Conservation (phyloP, 371 early-diverging fungal species). For the Saksenaea oblongispora region DNA sequence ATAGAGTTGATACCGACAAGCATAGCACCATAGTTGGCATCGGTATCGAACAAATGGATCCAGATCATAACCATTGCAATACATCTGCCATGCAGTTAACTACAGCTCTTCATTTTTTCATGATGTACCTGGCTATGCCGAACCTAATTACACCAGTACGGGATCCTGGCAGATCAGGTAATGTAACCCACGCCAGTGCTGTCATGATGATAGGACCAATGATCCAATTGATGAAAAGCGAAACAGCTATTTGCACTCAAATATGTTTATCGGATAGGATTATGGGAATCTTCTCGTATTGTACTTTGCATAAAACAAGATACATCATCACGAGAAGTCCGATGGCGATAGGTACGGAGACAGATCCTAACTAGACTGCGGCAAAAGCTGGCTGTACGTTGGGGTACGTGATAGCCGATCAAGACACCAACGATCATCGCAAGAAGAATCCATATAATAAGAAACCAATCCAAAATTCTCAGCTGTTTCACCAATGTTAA, state of each 20-base stretch:
- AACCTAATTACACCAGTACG: conserved; percentile 75
- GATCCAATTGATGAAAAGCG: conserved; percentile 69
- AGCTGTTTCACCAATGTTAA: conserved; percentile 29
- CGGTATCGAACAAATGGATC: conserved; percentile 70
- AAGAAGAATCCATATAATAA: conserved; percentile 57
- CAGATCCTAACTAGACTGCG: conserved; percentile 61
- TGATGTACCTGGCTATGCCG: conserved; percentile 56
- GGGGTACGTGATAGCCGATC: conserved; percentile 68
- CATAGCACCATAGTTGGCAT: conserved; percentile 68
- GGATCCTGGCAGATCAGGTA: conserved; percentile 69
- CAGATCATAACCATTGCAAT: conserved; percentile 87
- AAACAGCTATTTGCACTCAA: conserved; percentile 52
- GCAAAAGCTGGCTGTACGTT: conserved; percentile 53
- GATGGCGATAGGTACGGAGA: conserved; percentile 69
- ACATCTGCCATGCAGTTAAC: too few relatives aligned
- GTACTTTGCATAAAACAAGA: conserved; percentile 70
- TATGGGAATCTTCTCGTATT: conserved; percentile 53
- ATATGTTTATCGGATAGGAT: conserved; percentile 41
- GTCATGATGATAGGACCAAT: conserved; percentile 74
- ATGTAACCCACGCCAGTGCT: conserved; percentile 70
- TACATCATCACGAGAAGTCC: conserved; percentile 76
- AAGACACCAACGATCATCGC: conserved; percentile 72
- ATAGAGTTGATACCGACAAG: conserved; percentile 72
- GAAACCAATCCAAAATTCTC: conserved; percentile 51
- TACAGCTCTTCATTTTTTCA: too few relatives aligned